Evolutionary conservation across 2,329 filamentous ascomycete species (phyloP), one percentile per base, ranked within the genome.

Genomic region (Sarocladiaceae sp.): DNA sequence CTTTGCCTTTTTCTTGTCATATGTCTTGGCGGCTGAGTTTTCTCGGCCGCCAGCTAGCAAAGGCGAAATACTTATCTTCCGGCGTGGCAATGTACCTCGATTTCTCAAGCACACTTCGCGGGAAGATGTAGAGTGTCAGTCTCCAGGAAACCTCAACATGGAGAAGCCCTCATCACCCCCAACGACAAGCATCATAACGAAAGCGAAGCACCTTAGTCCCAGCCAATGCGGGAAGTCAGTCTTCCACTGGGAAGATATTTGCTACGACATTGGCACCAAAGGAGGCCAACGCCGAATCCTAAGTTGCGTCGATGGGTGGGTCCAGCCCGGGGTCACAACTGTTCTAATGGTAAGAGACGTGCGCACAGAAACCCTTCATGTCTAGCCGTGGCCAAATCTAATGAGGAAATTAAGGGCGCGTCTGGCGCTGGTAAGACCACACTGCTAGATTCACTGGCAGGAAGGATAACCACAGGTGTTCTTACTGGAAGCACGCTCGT

Each of bases 401-500:
- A n/a, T n/a, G n/a, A n/a, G n/a, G n/a, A n/a, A n/a, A n/a, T n/a
- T n/a, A n/a, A n/a, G n/a, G 63, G 63, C 69, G 88, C 90, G 5
- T 89, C 86, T 15, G 90, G 90, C 59, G 90, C 90, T 15, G 90
- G 90, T 42, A 96, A 96, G 66, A 96, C 90, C 0, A 95, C 90
- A 0, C 77, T 96, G 7, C 74, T 96, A 20, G 88, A 96, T 67
- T 87, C 88, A 15, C 75, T 96, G 50, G 90, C 90, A 26, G 87
- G 86, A 52, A 86, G 90, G 62, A 86, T 87, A 4, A 90, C 87
- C 1, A 91, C 92, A 82, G 90, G 90, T 64, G 85, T 94, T 17
- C 88, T 95, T 31, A 82, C 79, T 1, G 90, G 90, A 51, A 85
- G 92, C 55, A 92, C 94, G 80, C 66, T 80, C 3, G 76, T 82